A percentile compares a stretch with the other conserved stretches of the same genome.
Conservation (phyloP, 768 basidiomycete species). For the Xerocomellus intermedius region DNA sequence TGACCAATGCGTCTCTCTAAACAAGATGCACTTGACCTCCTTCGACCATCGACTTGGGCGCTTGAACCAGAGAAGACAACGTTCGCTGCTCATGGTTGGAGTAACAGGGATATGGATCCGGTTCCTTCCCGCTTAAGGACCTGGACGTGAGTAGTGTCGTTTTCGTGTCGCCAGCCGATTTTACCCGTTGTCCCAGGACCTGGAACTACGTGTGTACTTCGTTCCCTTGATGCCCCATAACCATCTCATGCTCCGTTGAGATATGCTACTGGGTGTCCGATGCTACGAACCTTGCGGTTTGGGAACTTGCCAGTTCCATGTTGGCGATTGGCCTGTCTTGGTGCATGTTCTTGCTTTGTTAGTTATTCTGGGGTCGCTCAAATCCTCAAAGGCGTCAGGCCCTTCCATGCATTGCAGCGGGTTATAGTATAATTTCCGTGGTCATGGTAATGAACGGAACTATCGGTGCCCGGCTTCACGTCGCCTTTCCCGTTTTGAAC, state of each 20-base stretch:
- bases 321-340: constrained; percentile 73
- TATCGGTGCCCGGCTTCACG: constrained; percentile 71
- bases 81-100: constrained; percentile 63
- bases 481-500: constrained; percentile 76
- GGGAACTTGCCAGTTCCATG: constrained; percentile 64
- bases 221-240: constrained; percentile 32
- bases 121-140: constrained; percentile 58
- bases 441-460: constrained; percentile 79
- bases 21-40: neutral
- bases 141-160: constrained; percentile 44
- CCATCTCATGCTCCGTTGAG: constrained; percentile 15
- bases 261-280: constrained; percentile 33
- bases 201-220: constrained; percentile 65
- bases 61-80: constrained; percentile 35
- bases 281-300: constrained; percentile 43
- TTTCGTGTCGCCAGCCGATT: neutral
- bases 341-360: constrained; percentile 25
- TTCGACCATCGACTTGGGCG: constrained; percentile 23
- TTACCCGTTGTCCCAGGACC: constrained; percentile 27
- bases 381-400: constrained; percentile 54
- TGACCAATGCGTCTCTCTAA: constrained; percentile 7
- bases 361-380: neutral
- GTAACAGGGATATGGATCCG: constrained; percentile 77
- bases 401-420: constrained; percentile 66
- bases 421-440: constrained; percentile 67